Evolutionary conservation across 257 asterid species (phyloP), one percentile per base, ranked within the genome.

Genomic region (Fraxinus anomala): DNA sequence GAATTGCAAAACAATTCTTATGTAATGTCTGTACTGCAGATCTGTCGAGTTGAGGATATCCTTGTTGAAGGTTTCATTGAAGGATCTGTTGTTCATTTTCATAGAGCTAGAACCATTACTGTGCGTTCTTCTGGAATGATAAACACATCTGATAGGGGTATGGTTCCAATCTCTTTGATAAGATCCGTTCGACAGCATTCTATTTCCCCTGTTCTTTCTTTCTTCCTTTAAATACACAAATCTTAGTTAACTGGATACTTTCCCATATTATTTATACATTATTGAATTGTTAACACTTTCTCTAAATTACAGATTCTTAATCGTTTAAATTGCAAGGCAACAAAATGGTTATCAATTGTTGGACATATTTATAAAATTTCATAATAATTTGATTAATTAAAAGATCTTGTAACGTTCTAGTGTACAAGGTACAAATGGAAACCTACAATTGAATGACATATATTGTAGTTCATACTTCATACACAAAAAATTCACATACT

Each of bases 51-150:
- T 80, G 99, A 96, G 86, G 99, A 96, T 86, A 89, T 96, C 83
- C 92, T 91, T 80, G 95, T 96, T 80, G 98, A 92, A 83, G 99
- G 99, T 75, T 83, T 85, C 75, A 83, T 93, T 79, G 96, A 91
- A 90, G 99, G 99, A 72, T 94, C 99, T 81, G 98, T 96, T 81
- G 94, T 96, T 81, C 98, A 96, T 89, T 94, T 96, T 82, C 99
- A 96, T 79, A 91, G 97, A 85, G 98, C 98, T 59, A 90, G 94
- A 82, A 89, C 97, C 72, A 85, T 96, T 79, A 70, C 59, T 33
- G 94, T 94, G 83, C 92, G 68, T 34, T 79, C 93, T 82, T 86
- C 93, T 84, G 99, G 99, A 75, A 83, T 82, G 65, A 96, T 96
- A 83, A 94, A 93, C 92, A 88, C 99, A 79, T 88, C 98, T 30